Percentiles rank a stretch among this genome's conserved stretches.
Conservation (phyloP, 2,329 filamentous ascomycete genomes). For the Colletotrichum orbiculare region DNA sequence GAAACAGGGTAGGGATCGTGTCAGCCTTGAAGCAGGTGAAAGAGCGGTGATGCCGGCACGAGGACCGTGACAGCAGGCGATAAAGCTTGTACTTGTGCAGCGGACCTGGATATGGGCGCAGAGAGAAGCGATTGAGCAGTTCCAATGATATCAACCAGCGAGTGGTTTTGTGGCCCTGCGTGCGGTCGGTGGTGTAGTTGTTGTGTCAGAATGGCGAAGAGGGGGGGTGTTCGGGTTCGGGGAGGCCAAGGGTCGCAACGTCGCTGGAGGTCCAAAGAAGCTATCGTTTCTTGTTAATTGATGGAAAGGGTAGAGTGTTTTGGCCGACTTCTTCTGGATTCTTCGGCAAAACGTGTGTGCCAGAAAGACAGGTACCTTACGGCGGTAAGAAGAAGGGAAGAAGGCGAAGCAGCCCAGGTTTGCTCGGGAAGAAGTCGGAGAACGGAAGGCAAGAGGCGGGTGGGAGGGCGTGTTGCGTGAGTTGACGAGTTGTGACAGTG, state of each 20-base stretch:
- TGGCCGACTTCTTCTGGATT: background rate
- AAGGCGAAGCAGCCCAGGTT: background rate
- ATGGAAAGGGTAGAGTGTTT: slow-evolving; percentile 13
- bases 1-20: background rate
- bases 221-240: too few species aligned
- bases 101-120: too few species aligned
- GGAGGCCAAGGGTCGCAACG: too few species aligned
- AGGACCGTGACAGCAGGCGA: too few species aligned
- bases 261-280: too few species aligned
- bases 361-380: background rate
- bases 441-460: slow-evolving; percentile 24
- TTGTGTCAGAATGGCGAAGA: too few species aligned
- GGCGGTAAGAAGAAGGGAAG: background rate
- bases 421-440: slow-evolving; percentile 27
- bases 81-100: too few species aligned
- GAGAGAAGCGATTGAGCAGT: too few species aligned
- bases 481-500: slow-evolving; percentile 22
- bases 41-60: background rate
- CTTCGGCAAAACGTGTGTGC: background rate
- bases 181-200: too few species aligned
- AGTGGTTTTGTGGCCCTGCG: too few species aligned
- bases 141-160: too few species aligned
- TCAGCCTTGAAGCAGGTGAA: background rate
- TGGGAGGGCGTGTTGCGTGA: slow-evolving; percentile 27
- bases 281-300: too few species aligned